Conservation (phyloP, 129 eudicot species). For the Escallonia rubra region DNA sequence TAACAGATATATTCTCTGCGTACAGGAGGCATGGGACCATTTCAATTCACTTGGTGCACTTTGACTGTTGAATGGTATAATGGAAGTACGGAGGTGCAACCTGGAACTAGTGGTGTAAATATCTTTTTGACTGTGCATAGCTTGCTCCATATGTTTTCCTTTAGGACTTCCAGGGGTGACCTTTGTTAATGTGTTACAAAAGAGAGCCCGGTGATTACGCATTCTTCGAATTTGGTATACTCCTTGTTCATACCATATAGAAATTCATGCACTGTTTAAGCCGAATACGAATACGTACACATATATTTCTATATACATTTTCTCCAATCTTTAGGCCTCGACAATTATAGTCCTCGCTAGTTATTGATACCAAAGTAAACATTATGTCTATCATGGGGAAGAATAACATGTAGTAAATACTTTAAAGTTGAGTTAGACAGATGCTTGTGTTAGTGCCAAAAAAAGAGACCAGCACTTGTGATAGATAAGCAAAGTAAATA, state of each 20-base stretch:
- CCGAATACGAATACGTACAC: background rate
- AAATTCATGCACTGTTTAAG: background rate
- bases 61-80: slow-evolving; percentile 20
- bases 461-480: no score
- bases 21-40: slow-evolving; percentile 94
- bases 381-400: no score
- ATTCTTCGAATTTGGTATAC: background rate
- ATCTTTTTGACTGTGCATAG: slow-evolving; percentile 10
- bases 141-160: background rate
- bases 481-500: no score
- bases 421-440: no score
- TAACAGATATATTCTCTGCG: background rate
- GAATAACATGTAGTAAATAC: no score
- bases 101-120: slow-evolving; percentile 9
- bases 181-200: background rate
- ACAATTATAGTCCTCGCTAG: no score
- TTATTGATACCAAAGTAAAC: no score
- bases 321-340: no score
- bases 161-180: background rate
- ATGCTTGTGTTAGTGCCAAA: no score
- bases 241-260: background rate
- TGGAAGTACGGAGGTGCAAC: slow-evolving; percentile 2
- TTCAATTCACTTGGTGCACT: slow-evolving; percentile 58
- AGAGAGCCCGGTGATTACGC: background rate
- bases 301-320: no score